phyloP scores from a whole-genome alignment of 768 basidiomycete species.

The Sporobolomyces roseus region DNA sequence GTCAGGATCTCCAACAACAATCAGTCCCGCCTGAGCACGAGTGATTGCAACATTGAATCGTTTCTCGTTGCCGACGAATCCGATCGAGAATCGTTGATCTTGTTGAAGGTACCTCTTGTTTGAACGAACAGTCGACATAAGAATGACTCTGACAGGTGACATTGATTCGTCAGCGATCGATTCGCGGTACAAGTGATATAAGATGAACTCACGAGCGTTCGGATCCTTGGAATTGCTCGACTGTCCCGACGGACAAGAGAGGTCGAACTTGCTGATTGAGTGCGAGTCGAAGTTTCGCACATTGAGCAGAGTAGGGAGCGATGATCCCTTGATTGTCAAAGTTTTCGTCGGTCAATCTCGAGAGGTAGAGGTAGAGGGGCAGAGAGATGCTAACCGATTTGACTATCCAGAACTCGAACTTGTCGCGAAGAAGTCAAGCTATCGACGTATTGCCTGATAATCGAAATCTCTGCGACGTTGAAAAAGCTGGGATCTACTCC shows the following conservation, averaged over 20 bases:
- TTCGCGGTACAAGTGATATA: no score
- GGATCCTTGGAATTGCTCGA: slow-evolving; percentile 37
- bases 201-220: slow-evolving; percentile 20
- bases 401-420: not conserved
- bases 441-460: slow-evolving; percentile 3
- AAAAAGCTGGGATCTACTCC: slow-evolving; percentile 48
- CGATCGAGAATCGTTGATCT: slow-evolving; percentile 46
- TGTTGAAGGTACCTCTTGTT: slow-evolving; percentile 44
- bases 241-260: slow-evolving; percentile 2
- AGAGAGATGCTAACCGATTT: slow-evolving; percentile 7
- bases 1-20: slow-evolving; percentile 48
- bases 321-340: slow-evolving; percentile 29
- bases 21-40: slow-evolving; percentile 48
- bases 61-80: slow-evolving; percentile 47
- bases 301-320: slow-evolving; percentile 19
- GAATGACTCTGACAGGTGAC: slow-evolving; percentile 20
- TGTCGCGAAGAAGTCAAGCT: not conserved
- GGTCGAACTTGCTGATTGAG: not conserved
- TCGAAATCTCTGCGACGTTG: slow-evolving; percentile 45
- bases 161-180: not conserved
- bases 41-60: slow-evolving; percentile 51
- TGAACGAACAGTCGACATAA: slow-evolving; percentile 44
- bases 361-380: no score
- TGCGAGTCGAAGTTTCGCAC: slow-evolving; percentile 1
- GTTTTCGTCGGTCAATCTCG: no score